These are phyloP conservation scores for Globisporangium nunn DNA, from an alignment of 352 stramenopile genomes.

Conservation along the genomic window DNA sequence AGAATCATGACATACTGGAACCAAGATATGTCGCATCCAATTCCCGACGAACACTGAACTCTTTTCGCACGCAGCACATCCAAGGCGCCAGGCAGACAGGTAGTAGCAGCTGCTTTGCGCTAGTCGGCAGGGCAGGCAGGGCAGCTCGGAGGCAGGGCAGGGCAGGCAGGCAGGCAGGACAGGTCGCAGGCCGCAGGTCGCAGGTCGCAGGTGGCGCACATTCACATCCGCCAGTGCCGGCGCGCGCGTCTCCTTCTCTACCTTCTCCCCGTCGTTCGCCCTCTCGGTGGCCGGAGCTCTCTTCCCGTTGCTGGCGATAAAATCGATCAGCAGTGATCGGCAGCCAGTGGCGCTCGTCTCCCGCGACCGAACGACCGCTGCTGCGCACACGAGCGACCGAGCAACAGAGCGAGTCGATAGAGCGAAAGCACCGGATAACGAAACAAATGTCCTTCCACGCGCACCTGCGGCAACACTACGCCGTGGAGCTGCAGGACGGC, in stretches of 20 bases:
- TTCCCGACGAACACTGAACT: background rate
- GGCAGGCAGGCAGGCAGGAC: background rate
- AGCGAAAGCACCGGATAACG: background rate
- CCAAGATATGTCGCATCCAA: background rate
- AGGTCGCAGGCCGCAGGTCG: too few relatives aligned
- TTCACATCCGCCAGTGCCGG: too few relatives aligned
- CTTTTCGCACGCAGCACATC: background rate
- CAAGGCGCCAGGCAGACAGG: background rate
- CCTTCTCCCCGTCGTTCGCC: too few relatives aligned
- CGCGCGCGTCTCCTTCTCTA: too few relatives aligned
- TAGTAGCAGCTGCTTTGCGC: background rate
- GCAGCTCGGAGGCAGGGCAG: background rate
- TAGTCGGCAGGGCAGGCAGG: background rate
- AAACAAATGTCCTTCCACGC: conserved; percentile 6
- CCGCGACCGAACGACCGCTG: background rate
- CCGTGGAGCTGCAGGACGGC: conserved; percentile 11
- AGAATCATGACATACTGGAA: background rate
- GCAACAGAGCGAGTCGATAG: background rate
- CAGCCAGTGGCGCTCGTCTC: background rate
- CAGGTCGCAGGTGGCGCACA: too few relatives aligned
- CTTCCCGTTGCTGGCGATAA: too few relatives aligned
- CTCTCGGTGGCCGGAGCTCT: too few relatives aligned
- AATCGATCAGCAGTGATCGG: too few relatives aligned
- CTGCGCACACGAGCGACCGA: too few relatives aligned
- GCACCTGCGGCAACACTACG: conserved; percentile 7